Base-by-base conservation (phyloP, 202 grass and related monocot species). In the Miscanthus sacchariflorus region DNA sequence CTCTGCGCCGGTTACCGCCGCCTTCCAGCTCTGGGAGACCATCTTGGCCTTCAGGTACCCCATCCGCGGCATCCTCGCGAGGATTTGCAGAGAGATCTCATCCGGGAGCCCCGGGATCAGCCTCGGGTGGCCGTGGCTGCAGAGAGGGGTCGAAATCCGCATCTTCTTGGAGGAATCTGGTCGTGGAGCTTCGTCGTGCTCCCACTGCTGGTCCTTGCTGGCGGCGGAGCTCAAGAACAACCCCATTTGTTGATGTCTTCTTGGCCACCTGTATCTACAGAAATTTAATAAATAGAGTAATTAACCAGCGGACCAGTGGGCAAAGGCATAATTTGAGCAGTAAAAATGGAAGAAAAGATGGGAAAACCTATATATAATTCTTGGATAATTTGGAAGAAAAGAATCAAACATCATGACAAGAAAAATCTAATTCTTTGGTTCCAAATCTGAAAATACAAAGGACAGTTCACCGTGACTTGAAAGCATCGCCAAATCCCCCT, bases 21-120 rank as follows among this genome's bases (percentile, higher is more conserved):
- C 71, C 65, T 90, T 89, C 95, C 95, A 98, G 88, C 89, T 93
- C 71, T 59, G 68, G 8, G 93, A 98, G 73, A 98, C 93, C 80
- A 84, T 70, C 86, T 95, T 95, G 21, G 83, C 80, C 45, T 64
- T 90, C 59, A 98, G 23, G 63, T 98, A 95, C 6, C 64, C 69
- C 23, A 88, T 77, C 87, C 95, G 91, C 1, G 93, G 89, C 59
- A 95, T 75, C 68, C 95, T 91, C 19, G 95, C 95, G 40, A 98
- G 93, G 76, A 98, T 93, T 49, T 95, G 95, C 69, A 95, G 36
- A 4, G 95, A 98, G 52, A 98, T 83, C 89, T 98, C 95, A 40
- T 95, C 95, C 0, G 91, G 95, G 36, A 98, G 95, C 39, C 82
- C 85, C 5, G 87, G 84, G 25, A 98, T 91, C 69, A 98, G 86